Base-by-base conservation (phyloP, 768 basidiomycete genomes). In the Trametes cinnabarina region DNA sequence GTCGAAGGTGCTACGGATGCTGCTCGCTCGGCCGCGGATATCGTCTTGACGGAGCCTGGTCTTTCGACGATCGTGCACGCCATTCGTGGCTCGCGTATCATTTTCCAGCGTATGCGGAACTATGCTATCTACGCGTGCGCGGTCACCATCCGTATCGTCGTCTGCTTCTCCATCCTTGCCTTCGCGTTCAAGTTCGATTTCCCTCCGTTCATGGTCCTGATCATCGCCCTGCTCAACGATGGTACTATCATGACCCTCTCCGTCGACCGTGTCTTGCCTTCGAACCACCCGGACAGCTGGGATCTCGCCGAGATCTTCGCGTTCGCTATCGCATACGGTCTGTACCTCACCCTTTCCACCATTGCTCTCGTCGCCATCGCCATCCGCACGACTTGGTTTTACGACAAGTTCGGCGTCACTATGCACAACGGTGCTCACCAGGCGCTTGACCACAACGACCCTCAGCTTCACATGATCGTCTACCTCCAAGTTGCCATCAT, bases 81-180 rank as follows among this genome's bases (percentile, higher is more conserved):
- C 72, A 98, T 98, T 74, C 92, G 94, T 66, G 93, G 94, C 61
- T 97, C 96, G 32, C 95, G 96, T 80, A 78, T 97, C 78, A 98
- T 98, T 77, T 98, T 98, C 91, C 96, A 98, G 72, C 91, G 96
- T 77, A 98, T 98, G 96, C 80, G 96, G 68, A 98, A 98, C 83
- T 98, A 98, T 77, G 91, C 96, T 50, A 97, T 98, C 78, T 94
- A 94, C 73, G 91, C 92, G 30, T 94, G 92, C 71, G 85, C 92
- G 41, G 93, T 96, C 66, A 98, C 95, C 60, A 97, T 97, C 76
- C 95, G 95, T 88, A 96, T 98, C 73, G 95, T 98, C 64, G 91
- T 97, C 65, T 96, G 92, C 76, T 98, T 98, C 76, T 86, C 94
- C 61, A 87, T 97, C 77, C 81, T 98, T 71, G 91, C 92, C 42